Base-by-base conservation (phyloP, 257 asterid species). In the Linaria vulgaris region DNA sequence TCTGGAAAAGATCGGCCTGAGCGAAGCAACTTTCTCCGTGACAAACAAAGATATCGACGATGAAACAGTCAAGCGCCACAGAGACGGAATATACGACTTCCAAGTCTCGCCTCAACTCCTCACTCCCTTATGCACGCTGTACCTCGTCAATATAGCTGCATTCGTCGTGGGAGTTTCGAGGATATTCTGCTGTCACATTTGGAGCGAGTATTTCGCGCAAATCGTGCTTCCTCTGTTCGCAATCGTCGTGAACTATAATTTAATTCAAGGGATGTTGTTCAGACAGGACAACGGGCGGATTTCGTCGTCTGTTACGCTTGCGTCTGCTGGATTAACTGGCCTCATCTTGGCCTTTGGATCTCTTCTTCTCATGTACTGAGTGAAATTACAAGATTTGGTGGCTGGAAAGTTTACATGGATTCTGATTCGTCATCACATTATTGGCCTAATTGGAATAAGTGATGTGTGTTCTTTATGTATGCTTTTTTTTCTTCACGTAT, bases 231-330 rank as follows among this genome's bases (percentile, higher is more conserved):
- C 91, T 10, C 49, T 77, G 16, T 84, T 72, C 59, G 78, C 79
- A 25, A 7, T 84, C 61, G 5, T 72, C 15, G 62, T 82, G 72
- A 82, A 80, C 55, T 84, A 64, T 64, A 91, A 83, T 47, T 61
- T 84, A 61, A 56, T 84, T 41, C 80, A 87, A 76, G 95, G 92
- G 61, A 84, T 87, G 89, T 9, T 84, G 20, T 61, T 82, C 63
- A 76, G 95, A 78, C 78, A 66, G 68, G 90, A 78, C 64, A 71
- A 50, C 2, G 89, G 85, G 0, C 64, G 81, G 0, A 52, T 85
- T 76, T 63, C 87, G 8, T 41, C 24, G 6, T 73, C 41, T 11
- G 68, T 69, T 16, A 21, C 75, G 47, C 49, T 66, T 7, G 27
- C 68, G 30, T 74, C 89, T 67, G 41, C 64, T 25, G 61, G 52